Conservation (phyloP, 345 rosid species). For the Microthlaspi erraticum region DNA sequence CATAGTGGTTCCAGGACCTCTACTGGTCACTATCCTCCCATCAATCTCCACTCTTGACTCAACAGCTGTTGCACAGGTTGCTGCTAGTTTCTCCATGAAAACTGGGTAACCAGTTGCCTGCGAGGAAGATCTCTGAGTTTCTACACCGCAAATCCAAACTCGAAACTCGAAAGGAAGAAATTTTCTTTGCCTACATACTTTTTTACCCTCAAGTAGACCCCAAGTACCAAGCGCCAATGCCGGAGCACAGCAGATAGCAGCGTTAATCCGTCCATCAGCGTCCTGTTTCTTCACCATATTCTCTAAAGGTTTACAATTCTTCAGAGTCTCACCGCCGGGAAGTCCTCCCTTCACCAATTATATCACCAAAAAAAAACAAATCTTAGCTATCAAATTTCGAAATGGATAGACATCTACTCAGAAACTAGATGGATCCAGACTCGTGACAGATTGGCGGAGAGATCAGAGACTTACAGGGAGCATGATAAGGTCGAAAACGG, state of each 20-base stretch:
- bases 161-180: conserved; percentile 4
- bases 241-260: conserved; percentile 91
- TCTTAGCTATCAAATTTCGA: neutral
- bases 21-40: conserved; percentile 76
- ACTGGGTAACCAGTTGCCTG: conserved; percentile 92
- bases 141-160: conserved; percentile 20
- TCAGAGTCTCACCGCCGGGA: conserved; percentile 82
- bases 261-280: conserved; percentile 68
- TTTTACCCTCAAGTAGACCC: conserved; percentile 87
- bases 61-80: conserved; percentile 66
- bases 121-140: neutral
- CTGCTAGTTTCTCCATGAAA: conserved; percentile 78
- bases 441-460: conserved; percentile 10
- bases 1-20: conserved; percentile 92
- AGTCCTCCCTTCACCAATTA: conserved; percentile 73
- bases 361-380: neutral
- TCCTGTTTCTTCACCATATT: conserved; percentile 80
- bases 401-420: neutral
- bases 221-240: conserved; percentile 81
- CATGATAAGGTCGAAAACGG: conserved; percentile 72
- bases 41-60: conserved; percentile 90
- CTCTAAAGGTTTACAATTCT: conserved; percentile 69
- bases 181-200: conserved; percentile 48
- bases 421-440: neutral
- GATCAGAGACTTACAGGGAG: conserved; percentile 63